These are phyloP conservation scores for Dactylellina cionopaga DNA, from an alignment of 2,329 filamentous ascomycete genomes.

Conservation along the genomic window DNA sequence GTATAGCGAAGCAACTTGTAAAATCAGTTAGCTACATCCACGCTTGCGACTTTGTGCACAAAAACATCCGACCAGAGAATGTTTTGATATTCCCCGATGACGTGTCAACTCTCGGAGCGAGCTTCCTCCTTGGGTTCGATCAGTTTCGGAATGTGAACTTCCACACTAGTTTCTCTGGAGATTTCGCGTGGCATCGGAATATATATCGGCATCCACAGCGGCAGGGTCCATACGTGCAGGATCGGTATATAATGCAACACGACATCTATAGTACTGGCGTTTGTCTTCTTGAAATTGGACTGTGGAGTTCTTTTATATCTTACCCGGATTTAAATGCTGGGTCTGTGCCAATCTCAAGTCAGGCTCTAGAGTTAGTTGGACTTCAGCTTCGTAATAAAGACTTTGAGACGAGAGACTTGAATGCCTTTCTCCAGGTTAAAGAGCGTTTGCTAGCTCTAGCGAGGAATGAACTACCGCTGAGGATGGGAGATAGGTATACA, in stretches of 20 bases:
- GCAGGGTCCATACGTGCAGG: conserved; percentile 61
- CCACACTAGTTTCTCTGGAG: conserved; percentile 59
- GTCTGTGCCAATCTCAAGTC: neutral
- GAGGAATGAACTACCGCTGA: conserved; percentile 48
- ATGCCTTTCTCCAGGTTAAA: neutral
- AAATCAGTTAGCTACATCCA: conserved; percentile 61
- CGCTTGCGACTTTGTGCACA: conserved; percentile 63
- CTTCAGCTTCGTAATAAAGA: neutral
- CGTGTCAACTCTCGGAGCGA: conserved; percentile 53
- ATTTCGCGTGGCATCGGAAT: conserved; percentile 62
- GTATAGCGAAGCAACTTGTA: conserved; percentile 60
- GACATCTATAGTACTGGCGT: conserved; percentile 69
- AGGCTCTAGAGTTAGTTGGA: neutral
- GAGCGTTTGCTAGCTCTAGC: conserved; percentile 4
- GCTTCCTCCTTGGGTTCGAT: conserved; percentile 65
- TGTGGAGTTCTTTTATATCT: conserved; percentile 60
- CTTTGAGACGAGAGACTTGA: neutral
- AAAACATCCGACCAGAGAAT: conserved; percentile 63
- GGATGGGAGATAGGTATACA: conserved; percentile 59
- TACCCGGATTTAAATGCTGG: conserved; percentile 3
- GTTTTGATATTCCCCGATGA: conserved; percentile 58
- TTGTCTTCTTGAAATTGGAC: conserved; percentile 66
- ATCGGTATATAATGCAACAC: conserved; percentile 66
- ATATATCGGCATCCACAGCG: conserved; percentile 66
- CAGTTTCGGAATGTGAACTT: conserved; percentile 58